phyloP scores from a whole-genome alignment of 257 asterid genomes.

The Ilex aquifolium region DNA sequence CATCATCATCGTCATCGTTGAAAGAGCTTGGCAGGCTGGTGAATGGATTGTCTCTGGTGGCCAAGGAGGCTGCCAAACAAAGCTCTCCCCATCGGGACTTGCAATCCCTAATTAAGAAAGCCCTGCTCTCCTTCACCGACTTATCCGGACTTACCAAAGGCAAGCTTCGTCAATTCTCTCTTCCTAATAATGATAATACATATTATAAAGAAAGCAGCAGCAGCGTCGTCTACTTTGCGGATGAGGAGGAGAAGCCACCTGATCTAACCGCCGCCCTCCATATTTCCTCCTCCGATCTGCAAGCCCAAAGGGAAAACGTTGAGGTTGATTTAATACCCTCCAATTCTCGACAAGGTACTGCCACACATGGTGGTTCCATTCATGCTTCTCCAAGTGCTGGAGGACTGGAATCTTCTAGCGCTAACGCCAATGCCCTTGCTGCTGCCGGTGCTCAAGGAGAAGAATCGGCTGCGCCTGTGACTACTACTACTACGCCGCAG shows the following conservation, averaged over 20 bases:
- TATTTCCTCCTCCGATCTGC: neutral
- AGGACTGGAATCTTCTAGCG: neutral
- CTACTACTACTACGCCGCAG: neutral
- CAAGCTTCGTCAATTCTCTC: conserved; percentile 31
- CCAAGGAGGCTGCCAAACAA: conserved; percentile 47
- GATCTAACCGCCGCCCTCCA: neutral
- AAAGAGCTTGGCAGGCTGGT: conserved; percentile 55
- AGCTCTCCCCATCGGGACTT: conserved; percentile 17
- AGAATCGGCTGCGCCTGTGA: conserved; percentile 5
- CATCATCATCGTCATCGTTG: conserved; percentile 13
- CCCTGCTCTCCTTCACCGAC: conserved; percentile 67
- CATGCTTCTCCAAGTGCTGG: too few relatives aligned
- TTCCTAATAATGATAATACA: conserved; percentile 4
- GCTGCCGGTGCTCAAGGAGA: neutral
- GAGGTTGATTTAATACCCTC: too few relatives aligned
- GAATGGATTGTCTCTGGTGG: conserved; percentile 74
- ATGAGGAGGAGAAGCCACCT: neutral
- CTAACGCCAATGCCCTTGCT: neutral
- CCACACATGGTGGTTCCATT: too few relatives aligned
- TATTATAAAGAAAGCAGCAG: neutral
- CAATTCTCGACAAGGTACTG: too few relatives aligned
- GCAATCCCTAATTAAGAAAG: conserved; percentile 41
- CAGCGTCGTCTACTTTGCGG: conserved; percentile 31
- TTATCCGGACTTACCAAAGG: conserved; percentile 73
- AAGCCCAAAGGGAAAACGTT: neutral